Evolutionary conservation across 1,139 yeast genomes (phyloP).

Genomic region (Chernovozyma sophiae-reginae): DNA sequence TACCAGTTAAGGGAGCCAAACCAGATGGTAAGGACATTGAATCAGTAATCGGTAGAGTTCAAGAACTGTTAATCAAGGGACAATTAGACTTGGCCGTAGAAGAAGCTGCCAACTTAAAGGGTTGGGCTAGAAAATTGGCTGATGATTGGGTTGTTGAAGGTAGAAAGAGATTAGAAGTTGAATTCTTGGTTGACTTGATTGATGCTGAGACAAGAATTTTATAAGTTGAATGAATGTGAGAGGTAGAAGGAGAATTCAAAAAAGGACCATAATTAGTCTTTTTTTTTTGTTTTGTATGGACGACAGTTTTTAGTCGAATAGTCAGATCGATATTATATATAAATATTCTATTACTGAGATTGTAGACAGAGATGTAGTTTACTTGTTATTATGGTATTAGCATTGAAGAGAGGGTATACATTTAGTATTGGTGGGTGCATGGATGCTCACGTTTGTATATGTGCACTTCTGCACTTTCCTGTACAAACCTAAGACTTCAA

Average conservation of each 20-base stretch:
- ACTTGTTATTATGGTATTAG: too few species aligned
- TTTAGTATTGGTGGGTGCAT: too few species aligned
- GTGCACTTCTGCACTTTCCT: not conserved
- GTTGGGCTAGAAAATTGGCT: slow-evolving; percentile 90
- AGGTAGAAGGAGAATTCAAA: not conserved
- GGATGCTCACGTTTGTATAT: too few species aligned
- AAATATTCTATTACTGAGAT: too few species aligned
- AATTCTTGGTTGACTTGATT: slow-evolving; percentile 66
- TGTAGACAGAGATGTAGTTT: too few species aligned
- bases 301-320: too few species aligned
- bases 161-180: slow-evolving; percentile 83
- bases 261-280: too few species aligned
- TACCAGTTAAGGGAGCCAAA: slow-evolving; percentile 55
- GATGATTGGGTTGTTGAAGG: slow-evolving; percentile 89
- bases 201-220: slow-evolving; percentile 52
- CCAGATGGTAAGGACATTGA: slow-evolving; percentile 80
- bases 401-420: too few species aligned
- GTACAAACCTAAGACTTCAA: not conserved
- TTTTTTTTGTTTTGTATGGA: too few species aligned
- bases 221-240: slow-evolving; percentile 10
- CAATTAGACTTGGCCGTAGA: slow-evolving; percentile 86
- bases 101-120: slow-evolving; percentile 84
- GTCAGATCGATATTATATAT: too few species aligned
- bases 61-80: slow-evolving; percentile 69
- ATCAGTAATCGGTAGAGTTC: slow-evolving; percentile 82